Evolutionary conservation across 2,329 filamentous ascomycete genomes (phyloP), one percentile per base, ranked within the genome.

Genomic region (Moelleriella libera): DNA sequence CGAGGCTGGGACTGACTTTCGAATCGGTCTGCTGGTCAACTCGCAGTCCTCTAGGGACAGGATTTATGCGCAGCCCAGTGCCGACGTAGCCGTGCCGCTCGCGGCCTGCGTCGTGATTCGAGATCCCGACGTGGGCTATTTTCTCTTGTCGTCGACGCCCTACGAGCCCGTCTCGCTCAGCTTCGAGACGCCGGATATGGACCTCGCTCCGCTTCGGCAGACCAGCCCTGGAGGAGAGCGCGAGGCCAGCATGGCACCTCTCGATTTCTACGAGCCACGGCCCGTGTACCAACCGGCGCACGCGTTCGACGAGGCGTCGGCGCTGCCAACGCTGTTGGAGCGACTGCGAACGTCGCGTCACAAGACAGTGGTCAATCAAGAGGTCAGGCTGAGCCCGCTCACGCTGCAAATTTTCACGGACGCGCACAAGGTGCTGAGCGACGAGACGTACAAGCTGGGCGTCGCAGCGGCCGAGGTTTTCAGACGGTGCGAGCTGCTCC

Each of bases 391-490:
- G 28, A 85, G 81, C 28, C 78, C 83, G 10, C 76, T 83, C 28
- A 85, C 83, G 2, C 70, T 89, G 14, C 75, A 81, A 52, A 71
- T 87, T 39, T 76, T 90, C 53, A 84, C 82, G 30, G 79, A 85
- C 50, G 79, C 80, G 0, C 85, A 90, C 60, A 80, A 83, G 57
- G 68, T 85, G 5, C 69, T 89, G 5, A 79, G 79, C 51, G 73
- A 75, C 8, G 83, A 89, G 61, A 87, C 83, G 0, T 72, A 83
- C 54, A 71, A 71, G 9, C 70, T 89, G 9, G 83, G 83, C 12
- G 67, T 76, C 42, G 84, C 82, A 1, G 84, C 82, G 1, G 77
- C 83, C 1, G 83, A 88, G 55, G 68, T 89, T 5, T 89, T 88
- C 64, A 71, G 80, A 30, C 74, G 80, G 47, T 86, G 83, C 51